Evolutionary conservation across 108 stramenopile genomes (phyloP), one percentile per base, ranked within the genome.

Genomic region (Pseudonitzschia multiseries): DNA sequence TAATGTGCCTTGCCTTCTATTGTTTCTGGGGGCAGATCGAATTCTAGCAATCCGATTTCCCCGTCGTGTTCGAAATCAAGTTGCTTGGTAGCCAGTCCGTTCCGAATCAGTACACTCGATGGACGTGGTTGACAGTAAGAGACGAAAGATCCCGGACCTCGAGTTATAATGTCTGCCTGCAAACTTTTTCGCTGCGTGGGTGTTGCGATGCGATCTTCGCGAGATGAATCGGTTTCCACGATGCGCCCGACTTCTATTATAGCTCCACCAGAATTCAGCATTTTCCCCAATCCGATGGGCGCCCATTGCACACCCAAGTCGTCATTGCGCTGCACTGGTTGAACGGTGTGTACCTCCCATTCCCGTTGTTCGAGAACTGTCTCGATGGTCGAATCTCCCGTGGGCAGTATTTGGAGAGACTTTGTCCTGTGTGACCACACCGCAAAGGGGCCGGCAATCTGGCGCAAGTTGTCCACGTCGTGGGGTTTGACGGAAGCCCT

Each of bases 251-350:
- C 48, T 8, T 62, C 40, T 1, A 69, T 10, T 26, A 84, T 57
- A 43, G 84, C 77, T 44, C 84, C 84, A 52, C 81, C 81, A 2
- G 72, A 63, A 60, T 85, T 85, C 53, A 85, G 44, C 84, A 85
- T 85, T 29, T 82, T 69, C 3, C 44, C 57, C 22, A 85, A 68
- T n/a, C 84, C 79, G 41, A 85, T 77, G 22, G 80, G 80, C 22
- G 77, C 79, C 76, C 69, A 84, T 20, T 28, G 32, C 12, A 81
- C 66, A 20, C 21, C 0, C 5, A 17, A 62, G 13, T 64, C 40
- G 17, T 71, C 33, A 21, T 1, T 59, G 17, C 12, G 27, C 18
- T 74, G 77, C 6, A 80, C 36, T 0, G 77, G 72, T 20, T 41
- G 29, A 17, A 84, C 57, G 22, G 83, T 74, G 27, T 71, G 59